Evolutionary conservation across 2,329 filamentous ascomycete genomes (phyloP).

Genomic region (Orbilia quercus): DNA sequence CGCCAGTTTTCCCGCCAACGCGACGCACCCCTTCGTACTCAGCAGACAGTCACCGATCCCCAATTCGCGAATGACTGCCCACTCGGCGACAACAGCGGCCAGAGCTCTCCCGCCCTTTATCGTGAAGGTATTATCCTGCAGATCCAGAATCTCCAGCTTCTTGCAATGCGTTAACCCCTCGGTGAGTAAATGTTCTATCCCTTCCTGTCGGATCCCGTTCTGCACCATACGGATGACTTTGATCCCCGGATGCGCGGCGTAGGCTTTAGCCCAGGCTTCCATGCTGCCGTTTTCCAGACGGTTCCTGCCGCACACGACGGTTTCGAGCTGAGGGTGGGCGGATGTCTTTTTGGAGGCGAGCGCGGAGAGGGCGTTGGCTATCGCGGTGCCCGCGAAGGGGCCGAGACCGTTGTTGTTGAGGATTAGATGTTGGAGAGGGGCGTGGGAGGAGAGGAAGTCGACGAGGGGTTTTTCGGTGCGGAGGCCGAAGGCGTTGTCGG

Average conservation of each 20-base stretch:
- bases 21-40: slow-evolving; percentile 77
- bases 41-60: slow-evolving; percentile 90
- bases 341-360: slow-evolving; percentile 86
- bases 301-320: slow-evolving; percentile 96
- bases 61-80: slow-evolving; percentile 81
- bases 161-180: slow-evolving; percentile 79
- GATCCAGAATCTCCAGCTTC: slow-evolving; percentile 79
- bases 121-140: slow-evolving; percentile 98
- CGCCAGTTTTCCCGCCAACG: slow-evolving; percentile 78
- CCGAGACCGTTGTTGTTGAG: slow-evolving; percentile 99
- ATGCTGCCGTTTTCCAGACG: slow-evolving; percentile 95
- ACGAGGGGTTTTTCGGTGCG: slow-evolving; percentile 94
- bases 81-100: slow-evolving; percentile 77
- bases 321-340: slow-evolving; percentile 82
- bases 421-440: slow-evolving; percentile 90
- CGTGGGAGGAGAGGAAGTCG: slow-evolving; percentile 87
- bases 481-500: slow-evolving; percentile 97
- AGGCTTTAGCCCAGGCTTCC: slow-evolving; percentile 91
- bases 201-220: slow-evolving; percentile 95
- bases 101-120: slow-evolving; percentile 80
- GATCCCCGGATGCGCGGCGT: slow-evolving; percentile 82
- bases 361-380: slow-evolving; percentile 85
- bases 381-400: slow-evolving; percentile 85
- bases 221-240: slow-evolving; percentile 96
- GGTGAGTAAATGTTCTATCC: slow-evolving; percentile 82